Percentiles rank a stretch among this genome's conserved stretches.
phyloP scores from a whole-genome alignment of 257 asterid species.

The Osmanthus fragrans region DNA sequence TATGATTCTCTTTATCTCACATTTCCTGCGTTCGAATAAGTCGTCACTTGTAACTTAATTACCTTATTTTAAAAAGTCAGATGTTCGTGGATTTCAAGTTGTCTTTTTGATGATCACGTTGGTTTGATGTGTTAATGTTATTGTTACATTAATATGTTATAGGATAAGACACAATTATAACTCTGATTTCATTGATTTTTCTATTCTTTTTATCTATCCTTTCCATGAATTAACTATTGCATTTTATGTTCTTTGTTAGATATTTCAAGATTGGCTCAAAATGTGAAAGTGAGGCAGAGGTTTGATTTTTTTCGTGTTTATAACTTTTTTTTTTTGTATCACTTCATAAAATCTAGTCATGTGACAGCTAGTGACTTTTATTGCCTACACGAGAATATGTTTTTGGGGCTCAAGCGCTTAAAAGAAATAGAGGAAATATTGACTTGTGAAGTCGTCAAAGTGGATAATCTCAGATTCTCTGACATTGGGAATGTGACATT shows the following conservation, averaged over 20 bases:
- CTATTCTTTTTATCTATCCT: background rate
- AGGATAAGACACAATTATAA: background rate
- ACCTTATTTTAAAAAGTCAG: background rate
- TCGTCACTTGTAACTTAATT: background rate
- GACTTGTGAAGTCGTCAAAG: background rate
- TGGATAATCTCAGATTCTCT: background rate
- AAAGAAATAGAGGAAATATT: background rate
- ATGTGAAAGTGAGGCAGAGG: conserved; percentile 95
- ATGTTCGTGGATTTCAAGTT: background rate
- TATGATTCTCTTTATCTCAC: background rate
- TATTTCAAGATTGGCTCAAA: conserved; percentile 83
- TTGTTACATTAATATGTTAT: background rate
- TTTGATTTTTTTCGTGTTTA: conserved; percentile 25
- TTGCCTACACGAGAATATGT: background rate
- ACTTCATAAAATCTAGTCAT: background rate
- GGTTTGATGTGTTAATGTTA: background rate
- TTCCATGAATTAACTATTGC: conserved; percentile 2
- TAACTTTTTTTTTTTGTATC: background rate
- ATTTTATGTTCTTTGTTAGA: conserved; percentile 38
- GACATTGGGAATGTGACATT: no score
- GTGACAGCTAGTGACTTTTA: background rate
- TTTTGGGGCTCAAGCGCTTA: background rate
- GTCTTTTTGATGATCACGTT: background rate
- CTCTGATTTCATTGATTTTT: background rate
- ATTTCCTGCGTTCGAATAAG: background rate